Percentiles rank a stretch among this genome's conserved stretches.
These are phyloP conservation scores for Triangularia setosa DNA, from an alignment of 2,329 filamentous ascomycete genomes.

Conservation along the genomic window DNA sequence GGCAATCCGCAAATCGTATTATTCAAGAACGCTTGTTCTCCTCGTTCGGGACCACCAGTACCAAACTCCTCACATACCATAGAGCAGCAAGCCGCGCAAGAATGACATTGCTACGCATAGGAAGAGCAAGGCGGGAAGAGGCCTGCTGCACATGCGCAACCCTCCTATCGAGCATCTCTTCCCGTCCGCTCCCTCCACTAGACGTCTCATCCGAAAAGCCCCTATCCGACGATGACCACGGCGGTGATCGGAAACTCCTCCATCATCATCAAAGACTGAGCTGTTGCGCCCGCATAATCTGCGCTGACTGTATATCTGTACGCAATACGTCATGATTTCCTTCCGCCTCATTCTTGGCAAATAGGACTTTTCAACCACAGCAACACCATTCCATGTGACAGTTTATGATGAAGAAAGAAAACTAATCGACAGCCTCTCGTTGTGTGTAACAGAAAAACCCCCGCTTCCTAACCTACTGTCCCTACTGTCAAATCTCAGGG, in stretches of 20 bases:
- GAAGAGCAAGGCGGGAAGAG: slow-evolving; percentile 27
- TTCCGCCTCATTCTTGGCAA: background rate
- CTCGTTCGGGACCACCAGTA: background rate
- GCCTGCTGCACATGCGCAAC: slow-evolving; percentile 69
- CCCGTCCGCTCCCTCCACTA: slow-evolving; percentile 40
- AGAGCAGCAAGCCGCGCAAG: background rate
- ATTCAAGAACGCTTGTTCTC: background rate
- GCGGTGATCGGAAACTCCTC: slow-evolving; percentile 33
- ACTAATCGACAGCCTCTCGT: background rate
- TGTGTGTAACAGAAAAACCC: slow-evolving; percentile 50
- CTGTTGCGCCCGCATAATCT: slow-evolving; percentile 70
- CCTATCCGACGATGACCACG: slow-evolving; percentile 37
- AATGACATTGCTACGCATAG: background rate
- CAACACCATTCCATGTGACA: background rate
- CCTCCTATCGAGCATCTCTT: slow-evolving; percentile 45
- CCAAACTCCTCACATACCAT: background rate
- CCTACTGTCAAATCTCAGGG: slow-evolving; percentile 68
- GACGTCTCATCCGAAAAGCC: slow-evolving; percentile 58
- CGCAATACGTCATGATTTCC: slow-evolving; percentile 20
- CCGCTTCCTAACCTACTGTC: slow-evolving; percentile 64
- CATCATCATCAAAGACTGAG: slow-evolving; percentile 54
- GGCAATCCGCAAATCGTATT: background rate
- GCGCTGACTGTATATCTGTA: slow-evolving; percentile 64
- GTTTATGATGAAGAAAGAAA: background rate
- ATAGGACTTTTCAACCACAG: background rate